Base-by-base conservation (phyloP, 495 filamentous ascomycete species). In the Sporormia fimetaria region DNA sequence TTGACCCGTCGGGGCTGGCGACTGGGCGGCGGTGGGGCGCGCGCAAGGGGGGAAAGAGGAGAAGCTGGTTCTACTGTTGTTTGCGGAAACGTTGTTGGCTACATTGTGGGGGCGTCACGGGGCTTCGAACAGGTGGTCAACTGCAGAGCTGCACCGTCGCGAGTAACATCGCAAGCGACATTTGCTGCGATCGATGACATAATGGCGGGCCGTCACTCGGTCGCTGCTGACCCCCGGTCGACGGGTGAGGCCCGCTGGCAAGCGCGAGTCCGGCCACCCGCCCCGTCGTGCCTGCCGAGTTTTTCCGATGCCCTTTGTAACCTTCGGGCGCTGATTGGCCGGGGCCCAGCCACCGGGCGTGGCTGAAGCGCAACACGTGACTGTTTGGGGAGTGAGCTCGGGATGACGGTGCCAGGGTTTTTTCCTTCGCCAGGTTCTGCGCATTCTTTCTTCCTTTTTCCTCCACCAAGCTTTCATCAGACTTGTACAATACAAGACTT, bases 371-470 rank as follows among this genome's bases (percentile, higher is more conserved):
- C 8, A 8, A 11, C 33, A 44, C 42, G 33, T 37, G 33, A 37
- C 15, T 18, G 8, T 30, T 10, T 20, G 26, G 15, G 16, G n/a
- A 12, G n/a, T 3, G 10, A n/a, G 18, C 27, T 22, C 29, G 29
- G 18, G 17, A 25, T 44, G 26, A 36, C 34, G 40, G 34, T 30
- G 40, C 21, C 21, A 32, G 21, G 16, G 23, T 33, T 33, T 42
- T 47, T 47, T 46, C 42, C 30, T 41, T 44, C 33, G 9, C 31
- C 25, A 22, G 14, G 8, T 20, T 37, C 33, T 23, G 22, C 18
- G 33, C 23, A 12, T 14, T 36, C 21, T 37, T 26, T 26, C 31
- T 46, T 40, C 34, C 17, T 25, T 37, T 32, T 40, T 25, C 30
- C 18, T 25, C 22, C 33, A 24, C 16, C n/a, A 7, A 15, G 6